A percentile compares a stretch with the other conserved stretches of the same genome.
phyloP scores from a whole-genome alignment of 257 asterid genomes.

The Cinchona pubescens region DNA sequence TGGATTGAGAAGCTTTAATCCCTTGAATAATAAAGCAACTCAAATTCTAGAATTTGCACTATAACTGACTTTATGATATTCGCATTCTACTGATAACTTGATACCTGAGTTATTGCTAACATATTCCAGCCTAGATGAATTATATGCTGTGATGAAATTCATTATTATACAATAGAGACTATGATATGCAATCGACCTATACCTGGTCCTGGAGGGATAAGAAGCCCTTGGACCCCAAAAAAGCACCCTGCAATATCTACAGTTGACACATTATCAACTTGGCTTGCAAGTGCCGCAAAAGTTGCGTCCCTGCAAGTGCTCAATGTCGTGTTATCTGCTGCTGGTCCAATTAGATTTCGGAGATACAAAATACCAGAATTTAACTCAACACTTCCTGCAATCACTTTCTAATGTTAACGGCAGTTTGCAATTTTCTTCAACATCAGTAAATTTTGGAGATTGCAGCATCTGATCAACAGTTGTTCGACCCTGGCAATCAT shows the following conservation, averaged over 20 bases:
- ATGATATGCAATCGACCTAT: slow-evolving; percentile 2
- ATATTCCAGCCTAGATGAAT: no score
- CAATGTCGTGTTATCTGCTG: slow-evolving; percentile 66
- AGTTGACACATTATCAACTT: slow-evolving; percentile 55
- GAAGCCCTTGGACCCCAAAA: slow-evolving; percentile 74
- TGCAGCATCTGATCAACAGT: slow-evolving; percentile 69
- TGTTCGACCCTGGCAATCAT: slow-evolving; percentile 73
- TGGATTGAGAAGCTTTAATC: not conserved
- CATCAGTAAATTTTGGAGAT: slow-evolving; percentile 62
- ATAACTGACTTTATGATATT: not conserved
- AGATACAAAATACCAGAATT: slow-evolving; percentile 74
- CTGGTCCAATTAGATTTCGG: slow-evolving; percentile 67
- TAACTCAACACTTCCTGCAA: slow-evolving; percentile 81
- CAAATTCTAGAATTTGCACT: not conserved
- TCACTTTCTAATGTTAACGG: slow-evolving; percentile 45
- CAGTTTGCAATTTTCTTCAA: slow-evolving; percentile 54
- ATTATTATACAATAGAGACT: not conserved
- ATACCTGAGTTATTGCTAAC: not conserved
- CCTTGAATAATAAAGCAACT: not conserved
- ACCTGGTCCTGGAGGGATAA: slow-evolving; percentile 71
- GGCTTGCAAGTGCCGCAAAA: slow-evolving; percentile 80
- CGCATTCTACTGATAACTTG: not conserved
- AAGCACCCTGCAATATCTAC: slow-evolving; percentile 72
- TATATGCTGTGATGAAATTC: no score
- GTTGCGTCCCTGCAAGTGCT: slow-evolving; percentile 95